These are phyloP conservation scores for Phellopilus nigrolimitatus DNA, from an alignment of 1,284 basidiomycete species.

Conservation along the genomic window DNA sequence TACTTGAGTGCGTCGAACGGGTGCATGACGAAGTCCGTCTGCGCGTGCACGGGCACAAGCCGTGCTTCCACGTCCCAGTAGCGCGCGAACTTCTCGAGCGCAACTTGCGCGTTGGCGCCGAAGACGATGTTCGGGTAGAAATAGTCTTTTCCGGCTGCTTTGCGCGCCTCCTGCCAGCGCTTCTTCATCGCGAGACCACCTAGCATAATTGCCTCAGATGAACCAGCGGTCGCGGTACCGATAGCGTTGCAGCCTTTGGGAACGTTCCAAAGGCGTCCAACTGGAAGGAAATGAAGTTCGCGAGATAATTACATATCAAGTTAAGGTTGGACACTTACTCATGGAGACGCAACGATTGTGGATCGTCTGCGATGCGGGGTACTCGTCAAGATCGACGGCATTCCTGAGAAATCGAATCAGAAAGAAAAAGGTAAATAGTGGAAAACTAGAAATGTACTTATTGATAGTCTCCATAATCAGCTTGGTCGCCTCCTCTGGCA, in stretches of 20 bases:
- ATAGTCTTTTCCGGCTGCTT: conserved; percentile 57
- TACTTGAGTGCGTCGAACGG: conserved; percentile 60
- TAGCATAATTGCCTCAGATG: conserved; percentile 72
- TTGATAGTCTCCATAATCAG: conserved; percentile 61
- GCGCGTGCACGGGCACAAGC: conserved; percentile 48
- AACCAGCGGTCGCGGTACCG: conserved; percentile 71
- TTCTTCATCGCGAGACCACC: conserved; percentile 73
- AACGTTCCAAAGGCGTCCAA: conserved; percentile 71
- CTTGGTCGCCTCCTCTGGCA: conserved; percentile 52
- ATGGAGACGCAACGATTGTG: conserved; percentile 60
- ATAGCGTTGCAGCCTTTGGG: conserved; percentile 50
- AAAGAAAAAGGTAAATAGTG: too few species aligned
- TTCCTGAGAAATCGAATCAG: conserved; percentile 32
- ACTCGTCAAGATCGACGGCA: conserved; percentile 67
- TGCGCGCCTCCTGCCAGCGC: conserved; percentile 65
- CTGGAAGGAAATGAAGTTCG: too few species aligned
- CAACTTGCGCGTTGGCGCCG: conserved; percentile 66
- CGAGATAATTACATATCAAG: too few species aligned
- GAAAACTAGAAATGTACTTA: conserved; percentile 31
- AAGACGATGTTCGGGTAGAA: conserved; percentile 58
- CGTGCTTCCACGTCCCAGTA: conserved; percentile 60
- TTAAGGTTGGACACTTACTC: conserved; percentile 34
- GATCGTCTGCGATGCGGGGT: conserved; percentile 53
- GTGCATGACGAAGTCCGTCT: conserved; percentile 56
- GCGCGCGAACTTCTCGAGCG: conserved; percentile 60